Conservation (phyloP, 225 moss, liverwort and hornwort genomes). For the Rhytidiadelphus loreus region DNA sequence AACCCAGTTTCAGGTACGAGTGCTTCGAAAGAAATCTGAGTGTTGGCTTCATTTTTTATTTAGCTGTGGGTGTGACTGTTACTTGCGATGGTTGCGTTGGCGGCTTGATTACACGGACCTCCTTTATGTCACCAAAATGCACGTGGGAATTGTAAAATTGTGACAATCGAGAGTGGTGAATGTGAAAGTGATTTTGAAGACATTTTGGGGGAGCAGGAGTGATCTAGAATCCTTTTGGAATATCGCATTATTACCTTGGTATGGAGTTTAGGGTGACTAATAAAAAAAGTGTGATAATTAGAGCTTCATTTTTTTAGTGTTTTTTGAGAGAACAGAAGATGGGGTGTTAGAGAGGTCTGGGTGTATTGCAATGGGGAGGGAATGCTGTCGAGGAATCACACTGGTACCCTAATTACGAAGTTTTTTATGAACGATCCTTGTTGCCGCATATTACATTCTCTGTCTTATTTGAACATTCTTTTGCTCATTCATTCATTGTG, state of each 20-base stretch:
- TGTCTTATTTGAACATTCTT: background rate
- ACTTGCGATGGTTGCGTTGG: background rate
- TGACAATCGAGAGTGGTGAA: background rate
- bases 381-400: background rate
- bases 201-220: background rate
- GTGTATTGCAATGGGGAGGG: background rate
- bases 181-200: background rate
- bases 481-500: background rate
- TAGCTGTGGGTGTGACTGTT: background rate
- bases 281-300: background rate
- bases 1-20: conserved; percentile 22
- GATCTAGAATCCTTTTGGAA: background rate
- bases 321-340: background rate
- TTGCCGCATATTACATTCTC: background rate
- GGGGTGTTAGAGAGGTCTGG: background rate
- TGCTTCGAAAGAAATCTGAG: background rate
- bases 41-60: background rate
- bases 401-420: background rate
- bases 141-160: background rate
- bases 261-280: background rate
- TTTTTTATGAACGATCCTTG: background rate
- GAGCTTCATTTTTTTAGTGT: background rate
- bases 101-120: background rate
- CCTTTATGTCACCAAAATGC: background rate
- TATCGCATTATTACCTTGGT: background rate